These are phyloP conservation scores for Daldinia bambusicola DNA, from an alignment of 495 filamentous ascomycete genomes.

Conservation along the genomic window DNA sequence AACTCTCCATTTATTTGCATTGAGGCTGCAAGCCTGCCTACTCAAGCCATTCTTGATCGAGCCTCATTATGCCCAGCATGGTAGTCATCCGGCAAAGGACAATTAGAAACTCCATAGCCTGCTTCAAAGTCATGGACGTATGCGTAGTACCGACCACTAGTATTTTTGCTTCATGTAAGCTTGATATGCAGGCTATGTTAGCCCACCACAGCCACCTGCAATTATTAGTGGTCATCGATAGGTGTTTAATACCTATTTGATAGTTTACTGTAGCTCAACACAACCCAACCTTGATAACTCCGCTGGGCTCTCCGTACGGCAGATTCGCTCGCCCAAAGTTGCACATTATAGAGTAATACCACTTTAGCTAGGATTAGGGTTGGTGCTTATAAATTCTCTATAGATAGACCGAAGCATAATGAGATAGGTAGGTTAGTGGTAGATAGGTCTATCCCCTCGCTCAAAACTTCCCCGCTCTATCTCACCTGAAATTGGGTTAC, in stretches of 20 bases:
- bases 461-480: neutral
- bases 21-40: neutral
- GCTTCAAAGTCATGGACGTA: neutral
- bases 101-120: conserved; percentile 1
- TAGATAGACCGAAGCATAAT: neutral
- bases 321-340: neutral
- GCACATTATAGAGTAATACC: neutral
- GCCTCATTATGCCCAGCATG: neutral
- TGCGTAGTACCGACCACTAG: neutral
- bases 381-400: neutral
- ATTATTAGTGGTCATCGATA: conserved; percentile 1
- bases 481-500: neutral
- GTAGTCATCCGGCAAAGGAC: neutral
- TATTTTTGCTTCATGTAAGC: neutral
- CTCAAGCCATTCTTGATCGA: neutral
- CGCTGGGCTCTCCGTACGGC: neutral
- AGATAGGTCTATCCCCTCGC: neutral
- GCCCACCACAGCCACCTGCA: neutral
- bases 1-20: neutral
- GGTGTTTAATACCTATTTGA: neutral
- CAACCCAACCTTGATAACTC: neutral
- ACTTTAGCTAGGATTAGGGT: neutral
- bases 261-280: neutral
- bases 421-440: neutral
- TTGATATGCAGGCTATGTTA: neutral